Conservation (phyloP, 1,284 basidiomycete species). For the Tylopilus sp. region DNA sequence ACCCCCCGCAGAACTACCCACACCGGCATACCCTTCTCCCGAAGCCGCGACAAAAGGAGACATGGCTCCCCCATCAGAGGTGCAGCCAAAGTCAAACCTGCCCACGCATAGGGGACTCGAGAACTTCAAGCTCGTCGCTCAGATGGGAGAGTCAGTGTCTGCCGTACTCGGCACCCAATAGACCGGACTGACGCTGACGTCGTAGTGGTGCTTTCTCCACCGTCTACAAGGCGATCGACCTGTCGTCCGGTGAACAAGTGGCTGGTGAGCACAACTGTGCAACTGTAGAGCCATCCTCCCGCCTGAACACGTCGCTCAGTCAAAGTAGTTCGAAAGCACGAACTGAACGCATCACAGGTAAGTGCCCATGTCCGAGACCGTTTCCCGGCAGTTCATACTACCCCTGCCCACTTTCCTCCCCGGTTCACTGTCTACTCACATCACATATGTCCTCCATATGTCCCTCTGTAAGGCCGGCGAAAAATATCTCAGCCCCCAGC, state of each 20-base stretch:
- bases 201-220: constrained; percentile 94
- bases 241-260: constrained; percentile 74
- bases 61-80: constrained; percentile 69
- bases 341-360: constrained; percentile 94
- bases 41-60: constrained; percentile 57
- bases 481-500: constrained; percentile 87
- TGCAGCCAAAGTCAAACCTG: constrained; percentile 73
- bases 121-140: constrained; percentile 76
- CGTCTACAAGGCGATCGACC: constrained; percentile 92
- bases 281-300: neutral
- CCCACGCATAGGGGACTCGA: constrained; percentile 84
- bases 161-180: neutral
- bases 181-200: constrained; percentile 9
- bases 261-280: constrained; percentile 58
- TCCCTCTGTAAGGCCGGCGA: constrained; percentile 70
- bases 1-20: constrained; percentile 33
- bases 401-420: constrained; percentile 9
- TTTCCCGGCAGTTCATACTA: constrained; percentile 34
- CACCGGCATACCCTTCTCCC: constrained; percentile 30
- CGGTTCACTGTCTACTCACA: constrained; percentile 18
- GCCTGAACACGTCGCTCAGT: constrained; percentile 45
- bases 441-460: constrained; percentile 18
- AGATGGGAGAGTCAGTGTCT: constrained; percentile 90
- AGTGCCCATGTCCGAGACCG: constrained; percentile 38
- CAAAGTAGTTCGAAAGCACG: constrained; percentile 97